Evolutionary conservation across 495 filamentous ascomycete genomes (phyloP).

Genomic region (Astrothelium macrocarpum): DNA sequence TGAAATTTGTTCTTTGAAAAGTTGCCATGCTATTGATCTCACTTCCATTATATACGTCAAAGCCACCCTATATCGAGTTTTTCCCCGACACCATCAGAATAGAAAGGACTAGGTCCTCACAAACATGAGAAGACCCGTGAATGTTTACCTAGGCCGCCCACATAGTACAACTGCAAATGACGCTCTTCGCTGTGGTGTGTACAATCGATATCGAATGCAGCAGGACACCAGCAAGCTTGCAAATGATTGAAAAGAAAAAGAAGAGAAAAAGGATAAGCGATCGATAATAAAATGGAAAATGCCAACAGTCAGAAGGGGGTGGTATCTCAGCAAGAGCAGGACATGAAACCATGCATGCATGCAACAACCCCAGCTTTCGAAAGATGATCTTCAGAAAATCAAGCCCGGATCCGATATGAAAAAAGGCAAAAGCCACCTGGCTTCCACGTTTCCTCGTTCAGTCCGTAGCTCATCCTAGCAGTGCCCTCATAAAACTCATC

Average conservation of each 20-base stretch:
- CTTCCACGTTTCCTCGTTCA: too few species aligned
- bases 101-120: too few species aligned
- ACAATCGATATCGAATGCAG: not conserved
- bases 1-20: too few species aligned
- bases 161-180: not conserved
- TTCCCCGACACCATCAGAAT: too few species aligned
- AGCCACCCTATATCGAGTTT: not conserved
- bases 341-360: not conserved
- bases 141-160: not conserved
- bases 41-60: not conserved
- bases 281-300: not conserved
- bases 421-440: too few species aligned
- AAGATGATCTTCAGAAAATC: too few species aligned
- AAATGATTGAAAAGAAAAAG: not conserved
- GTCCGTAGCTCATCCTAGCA: too few species aligned
- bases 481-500: too few species aligned
- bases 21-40: not conserved
- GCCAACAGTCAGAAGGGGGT: not conserved
- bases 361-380: not conserved
- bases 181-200: not conserved
- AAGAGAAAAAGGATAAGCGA: not conserved
- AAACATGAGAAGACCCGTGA: not conserved
- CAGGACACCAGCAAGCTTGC: not conserved
- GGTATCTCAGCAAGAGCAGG: conserved; percentile 4
- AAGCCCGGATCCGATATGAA: too few species aligned